Percentiles rank a stretch among this genome's conserved stretches.
Evolutionary conservation across 768 basidiomycete genomes (phyloP).

Genomic region (Phaeotremella fagi): DNA sequence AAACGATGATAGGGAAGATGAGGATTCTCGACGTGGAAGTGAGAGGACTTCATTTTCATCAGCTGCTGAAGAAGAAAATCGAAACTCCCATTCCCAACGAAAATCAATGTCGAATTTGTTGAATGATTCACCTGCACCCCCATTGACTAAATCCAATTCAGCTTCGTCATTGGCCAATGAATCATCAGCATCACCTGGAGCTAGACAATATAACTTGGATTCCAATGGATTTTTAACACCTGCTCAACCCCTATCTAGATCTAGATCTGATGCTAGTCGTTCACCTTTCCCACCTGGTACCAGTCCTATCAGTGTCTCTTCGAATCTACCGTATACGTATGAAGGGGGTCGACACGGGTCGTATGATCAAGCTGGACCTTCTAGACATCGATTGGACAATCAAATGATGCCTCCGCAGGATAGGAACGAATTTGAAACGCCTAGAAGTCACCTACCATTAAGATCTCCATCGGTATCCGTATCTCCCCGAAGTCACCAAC

Average conservation of each 20-base stretch:
- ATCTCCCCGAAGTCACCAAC: constrained; percentile 30
- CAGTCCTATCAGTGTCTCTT: constrained; percentile 21
- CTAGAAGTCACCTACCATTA: constrained; percentile 15
- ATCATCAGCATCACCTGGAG: constrained; percentile 19
- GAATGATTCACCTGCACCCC: constrained; percentile 15
- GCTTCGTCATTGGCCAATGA: constrained; percentile 18
- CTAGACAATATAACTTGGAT: constrained; percentile 15
- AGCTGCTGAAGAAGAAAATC: constrained; percentile 14
- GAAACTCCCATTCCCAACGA: constrained; percentile 3
- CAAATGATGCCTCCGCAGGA: constrained; percentile 31
- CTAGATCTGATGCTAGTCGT: constrained; percentile 15
- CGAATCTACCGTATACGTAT: neutral
- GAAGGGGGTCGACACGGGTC: neutral
- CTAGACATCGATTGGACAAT: constrained; percentile 3
- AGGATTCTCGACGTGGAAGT: constrained; percentile 16
- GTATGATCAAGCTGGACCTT: neutral
- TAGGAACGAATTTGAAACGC: constrained; percentile 9
- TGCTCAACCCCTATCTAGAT: constrained; percentile 16
- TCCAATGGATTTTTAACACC: constrained; percentile 31
- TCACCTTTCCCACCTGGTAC: constrained; percentile 16
- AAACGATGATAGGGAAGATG: constrained; percentile 19
- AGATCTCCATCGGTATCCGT: constrained; percentile 38
- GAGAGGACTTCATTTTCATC: constrained; percentile 1
- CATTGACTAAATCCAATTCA: constrained; percentile 23
- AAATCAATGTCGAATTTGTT: constrained; percentile 19